phyloP scores from a whole-genome alignment of 2,329 filamentous ascomycete species.

The Fusarium sp. region DNA sequence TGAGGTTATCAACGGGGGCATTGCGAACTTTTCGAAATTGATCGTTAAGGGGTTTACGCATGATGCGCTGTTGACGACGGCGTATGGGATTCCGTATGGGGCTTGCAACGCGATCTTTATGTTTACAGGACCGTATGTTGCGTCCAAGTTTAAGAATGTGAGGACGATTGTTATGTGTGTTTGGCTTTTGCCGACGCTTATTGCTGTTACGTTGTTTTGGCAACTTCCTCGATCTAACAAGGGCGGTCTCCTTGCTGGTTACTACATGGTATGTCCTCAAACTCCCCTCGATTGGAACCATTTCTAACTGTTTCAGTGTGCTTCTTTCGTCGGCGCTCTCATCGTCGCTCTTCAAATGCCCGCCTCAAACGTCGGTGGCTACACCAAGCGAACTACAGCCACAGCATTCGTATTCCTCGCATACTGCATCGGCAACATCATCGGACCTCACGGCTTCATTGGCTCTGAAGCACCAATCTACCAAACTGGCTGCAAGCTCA shows the following conservation, averaged over 20 bases:
- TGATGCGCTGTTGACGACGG: conserved; percentile 55
- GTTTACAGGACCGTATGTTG: conserved; percentile 63
- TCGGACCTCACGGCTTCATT: conserved; percentile 54
- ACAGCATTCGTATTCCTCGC: conserved; percentile 61
- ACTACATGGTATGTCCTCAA: conserved; percentile 57
- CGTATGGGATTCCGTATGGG: conserved; percentile 66
- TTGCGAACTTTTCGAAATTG: conserved; percentile 67
- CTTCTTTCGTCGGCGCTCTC: conserved; percentile 63
- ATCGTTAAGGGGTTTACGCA: conserved; percentile 62
- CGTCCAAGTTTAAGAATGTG: conserved; percentile 61
- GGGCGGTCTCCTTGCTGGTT: conserved; percentile 62
- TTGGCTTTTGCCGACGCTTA: conserved; percentile 63
- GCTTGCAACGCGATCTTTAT: conserved; percentile 66
- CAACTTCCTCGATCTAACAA: conserved; percentile 56
- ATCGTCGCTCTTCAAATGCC: conserved; percentile 67
- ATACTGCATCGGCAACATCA: conserved; percentile 53
- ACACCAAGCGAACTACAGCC: conserved; percentile 60
- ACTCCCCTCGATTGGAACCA: rapidly evolving
- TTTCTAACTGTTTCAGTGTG: conserved; percentile 33
- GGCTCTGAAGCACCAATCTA: conserved; percentile 61
- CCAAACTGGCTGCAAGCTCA: conserved; percentile 61
- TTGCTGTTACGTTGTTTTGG: conserved; percentile 63
- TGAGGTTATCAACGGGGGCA: conserved; percentile 65
- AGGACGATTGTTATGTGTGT: conserved; percentile 64
- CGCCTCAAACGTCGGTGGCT: conserved; percentile 61